Percentiles rank a stretch among this genome's conserved stretches.
Conservation (phyloP, 768 basidiomycete genomes). For the Polyporus arcularius region DNA sequence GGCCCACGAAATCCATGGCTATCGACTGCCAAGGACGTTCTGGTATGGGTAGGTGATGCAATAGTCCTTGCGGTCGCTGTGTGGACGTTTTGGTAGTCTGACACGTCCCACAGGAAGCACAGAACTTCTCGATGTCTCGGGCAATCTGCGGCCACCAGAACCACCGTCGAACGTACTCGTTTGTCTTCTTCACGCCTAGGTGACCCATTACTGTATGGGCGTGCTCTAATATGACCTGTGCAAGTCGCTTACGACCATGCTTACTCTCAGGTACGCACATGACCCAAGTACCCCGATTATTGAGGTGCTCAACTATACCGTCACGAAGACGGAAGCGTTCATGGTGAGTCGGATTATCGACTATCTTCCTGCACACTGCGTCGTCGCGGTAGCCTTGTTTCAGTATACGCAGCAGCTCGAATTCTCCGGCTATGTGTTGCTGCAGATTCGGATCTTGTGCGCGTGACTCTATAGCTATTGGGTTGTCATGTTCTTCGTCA, state of each 20-base stretch:
- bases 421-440: too few species aligned
- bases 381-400: too few species aligned
- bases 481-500: too few species aligned
- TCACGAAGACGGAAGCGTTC: constrained; percentile 3
- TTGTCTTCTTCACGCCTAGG: constrained; percentile 29
- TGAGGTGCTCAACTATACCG: constrained; percentile 3
- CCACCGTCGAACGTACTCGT: constrained; percentile 33
- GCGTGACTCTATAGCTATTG: too few species aligned
- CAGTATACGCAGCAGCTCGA: too few species aligned
- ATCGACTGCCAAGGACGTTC: constrained; percentile 38
- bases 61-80: constrained; percentile 28
- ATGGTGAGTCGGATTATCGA: constrained; percentile 24
- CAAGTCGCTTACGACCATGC: constrained; percentile 8
- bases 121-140: constrained; percentile 20
- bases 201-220: constrained; percentile 36
- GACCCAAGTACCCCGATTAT: constrained; percentile 1
- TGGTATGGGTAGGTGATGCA: constrained; percentile 34
- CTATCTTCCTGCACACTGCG: too few species aligned
- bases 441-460: too few species aligned
- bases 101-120: constrained; percentile 23
- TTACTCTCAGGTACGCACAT: constrained; percentile 24
- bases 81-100: constrained; percentile 17
- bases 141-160: constrained; percentile 38
- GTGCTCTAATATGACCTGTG: constrained; percentile 26
- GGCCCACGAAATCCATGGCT: constrained; percentile 42